Evolutionary conservation across 331 rosid species (phyloP).

Genomic region (Phaseolus coccineus): DNA sequence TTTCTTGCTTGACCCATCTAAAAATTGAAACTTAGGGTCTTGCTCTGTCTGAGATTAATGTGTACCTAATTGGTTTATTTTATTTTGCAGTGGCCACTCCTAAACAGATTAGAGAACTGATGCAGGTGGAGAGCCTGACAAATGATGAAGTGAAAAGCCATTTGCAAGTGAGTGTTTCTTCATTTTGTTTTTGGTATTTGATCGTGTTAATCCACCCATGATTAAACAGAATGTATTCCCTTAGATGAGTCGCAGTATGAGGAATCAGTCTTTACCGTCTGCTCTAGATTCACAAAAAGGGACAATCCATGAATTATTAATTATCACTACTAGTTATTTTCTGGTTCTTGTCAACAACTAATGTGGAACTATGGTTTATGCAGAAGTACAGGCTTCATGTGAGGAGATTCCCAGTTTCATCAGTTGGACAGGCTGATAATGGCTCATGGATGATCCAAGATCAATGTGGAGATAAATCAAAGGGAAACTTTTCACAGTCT

Average conservation of each 20-base stretch:
- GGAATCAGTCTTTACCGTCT: neutral
- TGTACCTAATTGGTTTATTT: conserved; percentile 31
- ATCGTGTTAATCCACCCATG: neutral
- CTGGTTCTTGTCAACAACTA: neutral
- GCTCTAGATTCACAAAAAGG: neutral
- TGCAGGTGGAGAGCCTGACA: conserved; percentile 87
- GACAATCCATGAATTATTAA: neutral
- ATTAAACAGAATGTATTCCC: neutral
- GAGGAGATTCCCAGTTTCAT: conserved; percentile 60
- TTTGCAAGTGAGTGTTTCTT: conserved; percentile 68
- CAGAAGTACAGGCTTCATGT: conserved; percentile 96
- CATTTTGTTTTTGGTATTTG: neutral
- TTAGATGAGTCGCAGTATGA: neutral
- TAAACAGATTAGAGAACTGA: conserved; percentile 87
- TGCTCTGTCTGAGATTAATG: neutral
- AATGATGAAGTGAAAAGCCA: conserved; percentile 98
- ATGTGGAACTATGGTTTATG: conserved; percentile 24
- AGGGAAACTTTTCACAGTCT: conserved; percentile 55
- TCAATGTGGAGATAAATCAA: conserved; percentile 54
- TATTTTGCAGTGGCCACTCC: conserved; percentile 83
- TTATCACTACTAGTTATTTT: neutral
- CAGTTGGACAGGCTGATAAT: conserved; percentile 47
- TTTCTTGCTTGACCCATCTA: neutral
- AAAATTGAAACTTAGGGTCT: conserved; percentile 28
- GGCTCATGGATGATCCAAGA: conserved; percentile 56